A percentile compares a stretch with the other conserved stretches of the same genome.
Evolutionary conservation across 179 eudicot genomes (phyloP).

Genomic region (Spinacia oleracea): DNA sequence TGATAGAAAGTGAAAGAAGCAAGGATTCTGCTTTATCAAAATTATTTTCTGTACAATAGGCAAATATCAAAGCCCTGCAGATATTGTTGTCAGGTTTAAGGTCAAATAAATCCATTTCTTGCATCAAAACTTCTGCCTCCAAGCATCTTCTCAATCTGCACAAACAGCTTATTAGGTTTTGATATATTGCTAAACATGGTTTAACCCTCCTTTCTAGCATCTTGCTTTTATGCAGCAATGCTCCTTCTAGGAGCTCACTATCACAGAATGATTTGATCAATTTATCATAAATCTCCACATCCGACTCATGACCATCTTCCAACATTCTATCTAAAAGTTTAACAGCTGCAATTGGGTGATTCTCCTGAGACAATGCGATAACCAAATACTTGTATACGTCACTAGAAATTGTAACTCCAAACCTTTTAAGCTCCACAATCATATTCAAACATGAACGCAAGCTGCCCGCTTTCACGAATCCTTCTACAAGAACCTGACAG

Average conservation of each 20-base stretch:
- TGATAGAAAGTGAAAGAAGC: constrained; percentile 45
- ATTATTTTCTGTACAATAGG: constrained; percentile 49
- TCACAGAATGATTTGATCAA: constrained; percentile 60
- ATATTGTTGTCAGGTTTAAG: constrained; percentile 46
- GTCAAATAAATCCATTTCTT: constrained; percentile 59
- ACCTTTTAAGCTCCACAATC: constrained; percentile 59
- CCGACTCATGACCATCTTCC: constrained; percentile 51
- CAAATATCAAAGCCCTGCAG: constrained; percentile 62
- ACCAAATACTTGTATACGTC: constrained; percentile 55
- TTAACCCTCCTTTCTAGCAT: constrained; percentile 46
- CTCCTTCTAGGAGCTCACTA: constrained; percentile 50
- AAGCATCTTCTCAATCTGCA: constrained; percentile 49
- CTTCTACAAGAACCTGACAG: constrained; percentile 64
- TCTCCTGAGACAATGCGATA: constrained; percentile 51
- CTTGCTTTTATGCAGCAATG: constrained; percentile 47
- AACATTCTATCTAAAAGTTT: constrained; percentile 56
- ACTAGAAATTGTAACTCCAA: constrained; percentile 45
- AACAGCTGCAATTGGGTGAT: constrained; percentile 69
- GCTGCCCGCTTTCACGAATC: constrained; percentile 50
- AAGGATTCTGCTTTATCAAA: constrained; percentile 52
- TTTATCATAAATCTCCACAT: constrained; percentile 51
- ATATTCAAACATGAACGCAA: constrained; percentile 76
- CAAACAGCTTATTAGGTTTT: constrained; percentile 54
- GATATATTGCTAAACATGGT: constrained; percentile 47
- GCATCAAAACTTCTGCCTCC: constrained; percentile 59